Evolutionary conservation across 2,329 filamentous ascomycete genomes (phyloP), one percentile per base, ranked within the genome.

Genomic region (Colletotrichum gloeosporioides): DNA sequence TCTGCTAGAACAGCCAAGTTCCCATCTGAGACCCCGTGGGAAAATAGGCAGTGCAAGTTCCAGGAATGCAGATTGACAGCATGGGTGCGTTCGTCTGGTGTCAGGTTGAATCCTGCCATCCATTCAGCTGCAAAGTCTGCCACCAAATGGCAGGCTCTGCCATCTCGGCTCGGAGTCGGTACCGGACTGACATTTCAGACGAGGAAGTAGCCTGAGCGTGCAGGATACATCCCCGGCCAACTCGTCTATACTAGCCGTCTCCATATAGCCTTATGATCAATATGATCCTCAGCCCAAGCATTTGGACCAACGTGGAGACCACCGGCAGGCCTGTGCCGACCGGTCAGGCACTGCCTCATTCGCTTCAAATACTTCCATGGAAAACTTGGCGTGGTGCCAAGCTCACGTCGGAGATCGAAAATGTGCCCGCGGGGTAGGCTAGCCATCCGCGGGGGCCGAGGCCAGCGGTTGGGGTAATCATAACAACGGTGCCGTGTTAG

Each of bases 81-180:
- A 27, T 49, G 53, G 39, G 53, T 73, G 70, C 27, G 70, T 76
- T 76, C 70, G 39, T 76, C 74, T 69, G 70, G 64, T 74, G 36
- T 65, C 70, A 59, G 62, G 29, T 61, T 53, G 18, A 61, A 29
- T 49, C 34, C 64, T 76, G 70, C 70, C 70, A 76, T 76, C 74
- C 49, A 36, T 74, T 65, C 57, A 29, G 31, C 18, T 4, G 22
- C 18, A 49, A 73, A 59, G 44, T 53, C 22, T 34, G 44, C 44
- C 10, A 22, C 44, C n/a, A 22, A 32, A n/a, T 49, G 18, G 31
- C 22, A 36, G 15, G n/a, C 55, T 32, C 39, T n/a, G 34, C 34
- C n/a, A 53, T 53, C 44, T 53, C 12, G 44, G 44, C 22, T 61
- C 57, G 57, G 70, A 36, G 36, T 53, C 29, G 57, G 22, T 22